Base-by-base conservation (phyloP, 2,329 filamentous ascomycete species). In the Phyllachora maydis region DNA sequence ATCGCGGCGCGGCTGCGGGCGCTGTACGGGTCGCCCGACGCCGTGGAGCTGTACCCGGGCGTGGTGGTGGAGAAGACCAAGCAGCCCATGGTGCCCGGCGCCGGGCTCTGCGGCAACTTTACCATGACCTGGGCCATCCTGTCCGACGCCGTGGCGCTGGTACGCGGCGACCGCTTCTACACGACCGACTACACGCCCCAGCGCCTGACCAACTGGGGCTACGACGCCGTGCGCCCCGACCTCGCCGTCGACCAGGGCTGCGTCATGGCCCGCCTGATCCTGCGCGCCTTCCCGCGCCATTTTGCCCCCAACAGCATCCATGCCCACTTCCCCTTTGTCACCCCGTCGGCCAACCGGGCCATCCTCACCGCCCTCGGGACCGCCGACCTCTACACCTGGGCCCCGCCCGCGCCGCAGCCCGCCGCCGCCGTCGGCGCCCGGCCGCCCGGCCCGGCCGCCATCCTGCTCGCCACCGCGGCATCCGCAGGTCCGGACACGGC, bases 161-260 rank as follows among this genome's bases (percentile, higher is more conserved):
- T 82, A 5, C 64, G 77, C 13, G 74, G 75, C 16, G 78, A 88
- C 38, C 55, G 78, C 11, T 73, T 78, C 49, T 82, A 82, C 50
- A 83, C 76, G 0, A 56, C 47, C n/a, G 77, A 85, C 43, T 83
- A 75, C 42, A 66, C 71, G 33, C 65, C 78, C 0, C 62, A 66
- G 6, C 66, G 69, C 34, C 47, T 90, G 22, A 90, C 79, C 2
- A 82, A 79, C 47, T 91, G 78, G 78, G 79, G 79, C 11, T 85
- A 65, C 50, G 65, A 67, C 26, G 73, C 81, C 40, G 73, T 65
- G 4, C 59, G 75, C 11, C 78, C 72, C 26, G 76, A 90, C 34
- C 48, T 70, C 12, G 65, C 61, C 28, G 48, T 85, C 32, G 76
- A 88, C 45, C 71, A 88, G 39, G 79, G 81, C 22, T 81, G 74